Conservation (phyloP, 108 stramenopile genomes). For the Epithemia pelagica region DNA sequence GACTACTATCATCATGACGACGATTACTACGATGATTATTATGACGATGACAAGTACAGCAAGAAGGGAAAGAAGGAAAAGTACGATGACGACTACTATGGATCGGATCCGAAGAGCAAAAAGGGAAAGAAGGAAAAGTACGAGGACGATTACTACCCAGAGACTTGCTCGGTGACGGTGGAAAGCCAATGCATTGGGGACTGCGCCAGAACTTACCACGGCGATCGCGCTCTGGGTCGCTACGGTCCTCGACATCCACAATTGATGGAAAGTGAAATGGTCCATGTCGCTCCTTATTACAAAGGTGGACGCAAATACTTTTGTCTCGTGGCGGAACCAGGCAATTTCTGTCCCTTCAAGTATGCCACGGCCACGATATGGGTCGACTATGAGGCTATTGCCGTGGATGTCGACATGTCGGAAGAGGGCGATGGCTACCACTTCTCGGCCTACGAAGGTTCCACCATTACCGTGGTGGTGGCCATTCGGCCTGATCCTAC, state of each 20-base stretch:
- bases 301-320: not conserved
- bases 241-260: no score
- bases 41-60: no score
- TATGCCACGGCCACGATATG: not conserved
- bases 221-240: not conserved
- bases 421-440: not conserved
- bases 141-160: not conserved
- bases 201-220: not conserved
- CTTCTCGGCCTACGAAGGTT: not conserved
- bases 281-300: not conserved
- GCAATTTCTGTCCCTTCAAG: not conserved
- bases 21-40: no score
- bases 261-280: not conserved
- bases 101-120: no score
- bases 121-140: not conserved
- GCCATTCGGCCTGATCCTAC: not conserved
- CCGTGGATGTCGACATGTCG: not conserved
- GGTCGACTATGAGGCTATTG: not conserved
- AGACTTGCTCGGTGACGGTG: not conserved
- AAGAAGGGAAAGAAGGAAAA: no score
- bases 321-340: not conserved
- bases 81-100: no score
- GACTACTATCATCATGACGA: no score
- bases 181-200: not conserved
- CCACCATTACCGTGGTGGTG: not conserved